Conservation (phyloP, 768 basidiomycete genomes). For the Tricholoma bakamatsutake region DNA sequence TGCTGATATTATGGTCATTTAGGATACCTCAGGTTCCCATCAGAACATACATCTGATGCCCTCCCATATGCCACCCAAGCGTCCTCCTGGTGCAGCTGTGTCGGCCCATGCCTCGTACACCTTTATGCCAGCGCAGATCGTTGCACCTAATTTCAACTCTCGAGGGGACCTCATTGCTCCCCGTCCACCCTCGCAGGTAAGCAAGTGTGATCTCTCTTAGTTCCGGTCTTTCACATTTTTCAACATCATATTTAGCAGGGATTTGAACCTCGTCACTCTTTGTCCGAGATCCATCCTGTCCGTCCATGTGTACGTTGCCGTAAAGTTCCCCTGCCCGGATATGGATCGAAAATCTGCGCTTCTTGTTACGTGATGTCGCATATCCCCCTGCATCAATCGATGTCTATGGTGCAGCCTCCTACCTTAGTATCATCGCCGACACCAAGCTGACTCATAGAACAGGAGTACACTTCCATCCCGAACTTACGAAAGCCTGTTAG, state of each 20-base stretch:
- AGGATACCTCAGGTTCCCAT: neutral
- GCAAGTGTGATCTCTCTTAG: neutral
- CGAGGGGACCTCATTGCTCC: slow-evolving; percentile 11
- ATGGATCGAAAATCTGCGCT: slow-evolving; percentile 1
- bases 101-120: neutral
- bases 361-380: neutral
- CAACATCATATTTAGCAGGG: neutral
- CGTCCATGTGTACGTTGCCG: slow-evolving; percentile 10
- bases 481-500: neutral
- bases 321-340: neutral
- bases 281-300: slow-evolving; percentile 2
- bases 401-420: neutral
- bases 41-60: neutral
- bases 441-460: neutral
- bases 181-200: neutral
- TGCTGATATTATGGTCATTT: neutral
- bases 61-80: neutral
- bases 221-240: neutral
- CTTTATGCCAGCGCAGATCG: neutral
- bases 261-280: neutral
- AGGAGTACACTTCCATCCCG: neutral
- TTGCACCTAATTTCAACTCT: slow-evolving; percentile 14
- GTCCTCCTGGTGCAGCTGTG: neutral
- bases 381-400: neutral
- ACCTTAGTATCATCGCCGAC: neutral